These are phyloP conservation scores for Rhodotorula sp. DNA, from an alignment of 1,284 basidiomycete genomes.

Conservation along the genomic window DNA sequence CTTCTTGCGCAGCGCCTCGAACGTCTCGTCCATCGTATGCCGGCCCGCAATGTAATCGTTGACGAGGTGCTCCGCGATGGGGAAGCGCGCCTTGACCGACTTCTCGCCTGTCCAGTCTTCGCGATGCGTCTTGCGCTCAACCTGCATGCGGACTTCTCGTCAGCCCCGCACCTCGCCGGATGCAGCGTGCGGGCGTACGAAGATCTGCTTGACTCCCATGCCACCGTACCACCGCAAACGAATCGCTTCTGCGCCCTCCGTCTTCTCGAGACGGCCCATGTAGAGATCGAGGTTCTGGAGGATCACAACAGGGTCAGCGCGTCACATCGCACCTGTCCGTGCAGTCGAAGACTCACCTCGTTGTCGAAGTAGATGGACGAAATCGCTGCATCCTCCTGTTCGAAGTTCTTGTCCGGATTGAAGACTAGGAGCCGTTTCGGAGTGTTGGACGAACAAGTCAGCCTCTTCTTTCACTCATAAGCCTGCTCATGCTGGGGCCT, in stretches of 20 bases:
- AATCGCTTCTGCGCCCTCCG: slow-evolving; percentile 95
- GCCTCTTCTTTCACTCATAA: neutral
- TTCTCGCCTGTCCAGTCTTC: slow-evolving; percentile 99
- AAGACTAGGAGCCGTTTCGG: slow-evolving; percentile 66
- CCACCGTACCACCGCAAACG: slow-evolving; percentile 99
- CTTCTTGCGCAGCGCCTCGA: slow-evolving; percentile 81
- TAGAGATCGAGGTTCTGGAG: slow-evolving; percentile 82
- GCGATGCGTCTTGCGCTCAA: slow-evolving; percentile 97
- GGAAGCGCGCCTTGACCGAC: slow-evolving; percentile 96
- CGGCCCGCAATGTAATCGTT: slow-evolving; percentile 88
- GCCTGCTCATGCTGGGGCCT: no score
- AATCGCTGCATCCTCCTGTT: slow-evolving; percentile 77
- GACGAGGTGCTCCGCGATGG: slow-evolving; percentile 91
- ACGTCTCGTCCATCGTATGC: slow-evolving; percentile 92
- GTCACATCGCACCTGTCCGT: slow-evolving; percentile 87
- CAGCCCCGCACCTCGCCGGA: neutral
- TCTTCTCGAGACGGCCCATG: slow-evolving; percentile 95
- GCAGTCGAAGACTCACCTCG: slow-evolving; percentile 72
- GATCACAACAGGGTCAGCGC: slow-evolving; percentile 67
- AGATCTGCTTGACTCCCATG: slow-evolving; percentile 72
- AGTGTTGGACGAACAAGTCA: slow-evolving; percentile 7
- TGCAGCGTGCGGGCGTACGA: slow-evolving; percentile 54
- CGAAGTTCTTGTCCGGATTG: slow-evolving; percentile 92
- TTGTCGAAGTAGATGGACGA: slow-evolving; percentile 58
- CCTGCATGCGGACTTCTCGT: slow-evolving; percentile 1